phyloP scores from a whole-genome alignment of 2,329 filamentous ascomycete species.

The Acephala macrosclerotiorum region DNA sequence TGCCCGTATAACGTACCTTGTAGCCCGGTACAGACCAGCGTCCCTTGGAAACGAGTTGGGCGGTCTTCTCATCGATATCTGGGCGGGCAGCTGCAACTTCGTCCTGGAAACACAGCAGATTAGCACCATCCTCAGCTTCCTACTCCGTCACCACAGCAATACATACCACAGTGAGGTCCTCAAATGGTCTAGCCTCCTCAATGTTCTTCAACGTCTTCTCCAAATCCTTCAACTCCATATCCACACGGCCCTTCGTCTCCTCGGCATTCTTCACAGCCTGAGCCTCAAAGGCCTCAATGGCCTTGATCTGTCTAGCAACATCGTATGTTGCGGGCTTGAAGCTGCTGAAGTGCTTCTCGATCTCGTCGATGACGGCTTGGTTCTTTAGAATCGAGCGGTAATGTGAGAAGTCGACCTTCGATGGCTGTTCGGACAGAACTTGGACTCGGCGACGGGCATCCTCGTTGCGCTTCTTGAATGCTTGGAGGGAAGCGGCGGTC shows the following conservation, averaged over 20 bases:
- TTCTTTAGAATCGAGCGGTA: slow-evolving; percentile 97
- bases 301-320: slow-evolving; percentile 91
- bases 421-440: slow-evolving; percentile 82
- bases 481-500: slow-evolving; percentile 88
- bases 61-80: slow-evolving; percentile 96
- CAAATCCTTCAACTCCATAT: slow-evolving; percentile 92
- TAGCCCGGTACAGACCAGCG: slow-evolving; percentile 98
- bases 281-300: slow-evolving; percentile 96
- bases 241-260: slow-evolving; percentile 95
- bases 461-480: slow-evolving; percentile 99
- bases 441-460: slow-evolving; percentile 95
- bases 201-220: slow-evolving; percentile 97
- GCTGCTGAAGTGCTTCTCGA: slow-evolving; percentile 90
- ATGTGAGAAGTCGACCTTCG: slow-evolving; percentile 88
- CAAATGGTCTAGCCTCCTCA: slow-evolving; percentile 92
- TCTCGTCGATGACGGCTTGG: slow-evolving; percentile 92
- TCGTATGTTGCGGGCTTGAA: slow-evolving; percentile 97
- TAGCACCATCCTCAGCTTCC: slow-evolving; percentile 22
- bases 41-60: slow-evolving; percentile 94
- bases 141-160: slow-evolving; percentile 12
- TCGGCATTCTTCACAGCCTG: slow-evolving; percentile 97
- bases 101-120: slow-evolving; percentile 64
- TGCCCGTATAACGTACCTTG: slow-evolving; percentile 73
- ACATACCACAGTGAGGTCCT: slow-evolving; percentile 96
- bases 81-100: slow-evolving; percentile 93